Conservation (phyloP, 1,284 basidiomycete species). For the Ceratobasidium sp. region DNA sequence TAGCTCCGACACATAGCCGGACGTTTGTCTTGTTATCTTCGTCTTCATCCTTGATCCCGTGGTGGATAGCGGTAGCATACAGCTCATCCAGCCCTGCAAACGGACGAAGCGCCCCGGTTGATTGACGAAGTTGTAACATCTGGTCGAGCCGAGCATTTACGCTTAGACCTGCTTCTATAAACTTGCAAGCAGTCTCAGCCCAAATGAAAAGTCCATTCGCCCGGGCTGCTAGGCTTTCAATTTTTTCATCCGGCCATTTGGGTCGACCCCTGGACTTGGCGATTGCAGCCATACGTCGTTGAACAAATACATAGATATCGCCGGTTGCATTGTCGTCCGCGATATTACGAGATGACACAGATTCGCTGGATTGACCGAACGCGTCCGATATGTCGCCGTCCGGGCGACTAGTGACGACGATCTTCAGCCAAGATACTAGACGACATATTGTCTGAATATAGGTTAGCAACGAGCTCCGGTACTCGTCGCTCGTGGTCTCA, state of each 20-base stretch:
- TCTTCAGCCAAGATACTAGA: slow-evolving; percentile 5
- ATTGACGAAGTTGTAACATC: not conserved
- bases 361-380: not conserved
- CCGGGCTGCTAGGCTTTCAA: not conserved
- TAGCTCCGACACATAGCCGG: not conserved
- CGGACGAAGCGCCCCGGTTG: not conserved
- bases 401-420: slow-evolving; percentile 17
- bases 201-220: slow-evolving; percentile 39
- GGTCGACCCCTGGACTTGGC: not conserved
- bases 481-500: slow-evolving; percentile 5
- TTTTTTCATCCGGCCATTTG: not conserved
- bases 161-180: slow-evolving; percentile 5
- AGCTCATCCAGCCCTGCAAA: not conserved
- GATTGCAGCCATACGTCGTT: not conserved
- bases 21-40: not conserved
- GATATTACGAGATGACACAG: not conserved
- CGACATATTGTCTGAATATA: not conserved
- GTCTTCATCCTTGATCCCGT: not conserved
- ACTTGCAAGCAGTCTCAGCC: slow-evolving; percentile 15
- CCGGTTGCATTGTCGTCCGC: not conserved
- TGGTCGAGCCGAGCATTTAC: not conserved
- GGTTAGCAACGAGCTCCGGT: not conserved
- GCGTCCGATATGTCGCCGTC: not conserved
- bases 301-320: not conserved
- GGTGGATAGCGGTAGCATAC: not conserved